Base-by-base conservation (phyloP, 164 flowering plant species). In the Platanus orientalis region DNA sequence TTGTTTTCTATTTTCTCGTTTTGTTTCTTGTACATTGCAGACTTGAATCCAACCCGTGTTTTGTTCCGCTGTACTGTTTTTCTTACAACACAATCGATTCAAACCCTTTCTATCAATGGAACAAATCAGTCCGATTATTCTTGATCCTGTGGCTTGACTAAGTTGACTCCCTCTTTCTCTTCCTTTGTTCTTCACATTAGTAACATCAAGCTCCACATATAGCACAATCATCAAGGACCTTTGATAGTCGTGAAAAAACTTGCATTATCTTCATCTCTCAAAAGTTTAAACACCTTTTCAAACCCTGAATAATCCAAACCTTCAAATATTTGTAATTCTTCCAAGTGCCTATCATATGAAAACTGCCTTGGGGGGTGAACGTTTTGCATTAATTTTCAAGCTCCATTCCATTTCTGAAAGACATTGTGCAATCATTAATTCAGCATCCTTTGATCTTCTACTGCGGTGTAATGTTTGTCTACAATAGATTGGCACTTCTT, bases 211-310 rank as follows among this genome's bases (percentile, higher is more conserved):
- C n/a, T n/a, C n/a, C n/a, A n/a, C n/a, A n/a, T n/a, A n/a, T n/a
- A n/a, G n/a, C n/a, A n/a, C n/a, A 64, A 55, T 16, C 68, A 58
- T 1, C 69, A 27, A 55, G 62, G 69, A 23, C 71, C 76, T 60
- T 60, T 68, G 7, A 68, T 64, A 48, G 66, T 72, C 71, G 68
- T 68, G 61, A 68, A 72, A 9, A 69, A 69, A 68, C 68, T 56
- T 48, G 72, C 66, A 60, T 72, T 64, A 24, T 68, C 68, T 40
- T 72, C 71, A 60, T 72, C 75, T 63, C 51, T 67, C 17, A 72
- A 69, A 36, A 66, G 36, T 60, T 64, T n/a, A n/a, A 55, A 72
- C 71, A 27, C 65, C 32, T 68, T 59, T 19, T 48, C 21, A 60
- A 72, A 72, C 34, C 58, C 69, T 10, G 27, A 51, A 39, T 62